These are phyloP conservation scores for Sporothrix mexicana DNA, from an alignment of 2,329 filamentous ascomycete genomes.

Conservation along the genomic window DNA sequence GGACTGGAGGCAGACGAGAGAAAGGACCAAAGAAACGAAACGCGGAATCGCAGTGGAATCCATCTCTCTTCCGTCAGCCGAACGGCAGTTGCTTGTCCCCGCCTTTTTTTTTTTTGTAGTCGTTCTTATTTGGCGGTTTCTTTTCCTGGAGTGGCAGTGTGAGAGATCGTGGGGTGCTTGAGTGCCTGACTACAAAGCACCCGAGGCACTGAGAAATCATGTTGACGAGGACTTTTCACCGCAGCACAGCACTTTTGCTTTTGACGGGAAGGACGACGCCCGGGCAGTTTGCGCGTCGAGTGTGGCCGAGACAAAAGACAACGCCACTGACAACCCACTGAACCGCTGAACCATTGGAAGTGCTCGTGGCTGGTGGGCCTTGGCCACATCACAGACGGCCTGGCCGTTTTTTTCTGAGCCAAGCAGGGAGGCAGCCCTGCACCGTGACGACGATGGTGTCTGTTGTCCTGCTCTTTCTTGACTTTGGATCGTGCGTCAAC, in stretches of 20 bases:
- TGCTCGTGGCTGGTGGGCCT: conserved; percentile 22
- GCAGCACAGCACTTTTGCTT: not conserved
- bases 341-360: not conserved
- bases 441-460: conserved; percentile 1
- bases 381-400: not conserved
- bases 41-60: not conserved
- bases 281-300: conserved; percentile 24
- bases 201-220: not conserved
- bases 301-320: conserved; percentile 14
- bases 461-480: too few species aligned
- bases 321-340: not conserved
- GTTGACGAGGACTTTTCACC: too few species aligned
- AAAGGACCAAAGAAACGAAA: not conserved
- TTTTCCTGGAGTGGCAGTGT: conserved; percentile 27
- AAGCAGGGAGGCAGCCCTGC: conserved; percentile 23
- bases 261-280: conserved; percentile 1
- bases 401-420: not conserved
- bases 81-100: conserved; percentile 10
- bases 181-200: not conserved
- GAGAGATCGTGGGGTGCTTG: not conserved
- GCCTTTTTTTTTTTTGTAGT: not conserved
- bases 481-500: not conserved
- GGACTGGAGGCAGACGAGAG: too few species aligned
- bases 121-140: not conserved
- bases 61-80: not conserved